A percentile compares a stretch with the other conserved stretches of the same genome.
Evolutionary conservation across 805 yeast species (phyloP).

Genomic region (Kuraishia capsulata): DNA sequence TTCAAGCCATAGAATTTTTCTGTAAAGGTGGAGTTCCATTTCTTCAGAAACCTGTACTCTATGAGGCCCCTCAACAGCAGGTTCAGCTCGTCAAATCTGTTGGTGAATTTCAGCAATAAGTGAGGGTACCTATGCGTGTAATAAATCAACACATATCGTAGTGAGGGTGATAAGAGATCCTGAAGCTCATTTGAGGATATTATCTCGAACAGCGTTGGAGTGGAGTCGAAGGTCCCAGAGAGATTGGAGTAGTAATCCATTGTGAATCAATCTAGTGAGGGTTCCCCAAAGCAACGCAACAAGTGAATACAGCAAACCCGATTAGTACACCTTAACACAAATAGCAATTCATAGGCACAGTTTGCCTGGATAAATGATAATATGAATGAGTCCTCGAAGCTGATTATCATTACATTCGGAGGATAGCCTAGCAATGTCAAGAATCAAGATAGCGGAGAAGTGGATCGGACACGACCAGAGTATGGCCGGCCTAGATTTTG

Average conservation of each 20-base stretch:
- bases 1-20: conserved; percentile 90
- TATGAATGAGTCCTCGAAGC: no score
- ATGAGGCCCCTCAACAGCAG: conserved; percentile 48
- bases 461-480: no score
- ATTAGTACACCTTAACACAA: no score
- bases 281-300: no score
- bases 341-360: no score
- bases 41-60: conserved; percentile 60
- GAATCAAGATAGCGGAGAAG: no score
- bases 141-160: conserved; percentile 71
- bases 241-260: conserved; percentile 80
- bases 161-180: conserved; percentile 68
- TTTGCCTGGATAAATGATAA: not conserved
- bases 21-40: conserved; percentile 81
- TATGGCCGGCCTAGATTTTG: no score
- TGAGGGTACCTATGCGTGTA: conserved; percentile 76
- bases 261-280: not conserved
- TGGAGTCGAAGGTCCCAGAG: conserved; percentile 62
- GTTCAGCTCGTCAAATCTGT: conserved; percentile 72
- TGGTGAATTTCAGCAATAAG: conserved; percentile 48
- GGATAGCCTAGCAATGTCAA: no score
- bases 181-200: conserved; percentile 76
- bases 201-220: conserved; percentile 86
- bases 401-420: no score
- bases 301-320: no score